Base-by-base conservation (phyloP, 805 yeast species). In the Cyberlindnera meyerae region DNA sequence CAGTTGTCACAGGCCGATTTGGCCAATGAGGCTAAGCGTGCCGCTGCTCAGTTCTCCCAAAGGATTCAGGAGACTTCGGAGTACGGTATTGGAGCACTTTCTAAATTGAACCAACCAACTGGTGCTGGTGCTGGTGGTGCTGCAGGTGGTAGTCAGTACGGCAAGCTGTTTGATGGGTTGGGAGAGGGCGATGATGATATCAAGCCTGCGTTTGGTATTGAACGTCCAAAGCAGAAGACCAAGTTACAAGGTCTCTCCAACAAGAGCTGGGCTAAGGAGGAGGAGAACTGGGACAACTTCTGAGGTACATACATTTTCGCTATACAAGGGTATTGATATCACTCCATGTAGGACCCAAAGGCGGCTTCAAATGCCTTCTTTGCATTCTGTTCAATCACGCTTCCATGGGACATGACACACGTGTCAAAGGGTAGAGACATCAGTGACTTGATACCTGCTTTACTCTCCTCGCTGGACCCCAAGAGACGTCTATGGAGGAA, bases 21-120 rank as follows among this genome's bases (percentile, higher is more conserved):
- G 29, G 77, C 94, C 17, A 67, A 63, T 37, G 95, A 87, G 54
- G 93, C 97, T 5, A 78, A 74, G 45, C 76, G 87, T 49, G 97
- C 97, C n/a, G 85, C 95, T 74, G 81, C 86, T 41, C 97, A 93
- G 66, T 93, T 90, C 65, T 96, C 97, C 32, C 95, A 85, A 57
- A 87, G 79, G 55, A 83, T 90, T 65, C 95, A 84, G 58, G 94
- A 88, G 46, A 86, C 96, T 1, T 83, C 94, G 24, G 73, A 68
- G 42, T 77, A 76, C 47, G 85, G 95, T 18, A 78, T 77, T 36
- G 82, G 79, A 45, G 78, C 57, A 65, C 71, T 75, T 51, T 71
- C 68, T 43, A 65, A 67, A 13, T 77, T 51, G 27, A 39, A 29
- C n/a, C 55, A 54, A n/a, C n/a, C n/a, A n/a, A n/a, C n/a, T n/a